These are phyloP conservation scores for Solanum appendiculatum DNA, from an alignment of 257 asterid genomes.

Conservation along the genomic window DNA sequence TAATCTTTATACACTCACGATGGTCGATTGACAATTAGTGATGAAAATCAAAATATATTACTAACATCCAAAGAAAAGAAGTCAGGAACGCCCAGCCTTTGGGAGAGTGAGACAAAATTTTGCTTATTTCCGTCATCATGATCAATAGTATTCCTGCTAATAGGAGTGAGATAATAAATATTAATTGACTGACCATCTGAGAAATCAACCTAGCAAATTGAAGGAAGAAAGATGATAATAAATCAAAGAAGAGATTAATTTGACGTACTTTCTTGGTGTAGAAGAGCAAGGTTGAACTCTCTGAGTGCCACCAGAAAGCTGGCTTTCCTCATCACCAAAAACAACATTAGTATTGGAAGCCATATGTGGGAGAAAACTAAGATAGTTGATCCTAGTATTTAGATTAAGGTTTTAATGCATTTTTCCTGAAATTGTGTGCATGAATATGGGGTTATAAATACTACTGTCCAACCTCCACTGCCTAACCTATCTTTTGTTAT, in stretches of 20 bases:
- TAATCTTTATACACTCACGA: neutral
- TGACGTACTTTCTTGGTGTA: neutral
- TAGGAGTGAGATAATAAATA: neutral
- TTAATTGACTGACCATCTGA: neutral
- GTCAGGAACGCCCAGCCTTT: conserved; percentile 46
- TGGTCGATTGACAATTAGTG: neutral
- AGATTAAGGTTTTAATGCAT: neutral
- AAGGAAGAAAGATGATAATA: neutral
- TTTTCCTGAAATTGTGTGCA: neutral
- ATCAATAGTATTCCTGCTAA: neutral
- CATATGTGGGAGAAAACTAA: neutral
- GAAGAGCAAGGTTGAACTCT: neutral
- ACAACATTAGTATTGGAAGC: neutral
- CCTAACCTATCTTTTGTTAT: neutral
- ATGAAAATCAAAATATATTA: neutral
- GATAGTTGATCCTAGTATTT: neutral
- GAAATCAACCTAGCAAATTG: too few species aligned
- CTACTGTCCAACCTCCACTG: neutral
- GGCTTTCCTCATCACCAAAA: conserved; percentile 1
- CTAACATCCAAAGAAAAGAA: conserved; percentile 38
- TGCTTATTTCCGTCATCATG: conserved; percentile 10
- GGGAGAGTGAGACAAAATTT: conserved; percentile 14
- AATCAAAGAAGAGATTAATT: neutral
- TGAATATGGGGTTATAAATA: neutral
- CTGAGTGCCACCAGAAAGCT: neutral